Evolutionary conservation across 2,329 filamentous ascomycete species (phyloP), one percentile per base, ranked within the genome.

Genomic region (Neofusicoccum kwambonambiense): DNA sequence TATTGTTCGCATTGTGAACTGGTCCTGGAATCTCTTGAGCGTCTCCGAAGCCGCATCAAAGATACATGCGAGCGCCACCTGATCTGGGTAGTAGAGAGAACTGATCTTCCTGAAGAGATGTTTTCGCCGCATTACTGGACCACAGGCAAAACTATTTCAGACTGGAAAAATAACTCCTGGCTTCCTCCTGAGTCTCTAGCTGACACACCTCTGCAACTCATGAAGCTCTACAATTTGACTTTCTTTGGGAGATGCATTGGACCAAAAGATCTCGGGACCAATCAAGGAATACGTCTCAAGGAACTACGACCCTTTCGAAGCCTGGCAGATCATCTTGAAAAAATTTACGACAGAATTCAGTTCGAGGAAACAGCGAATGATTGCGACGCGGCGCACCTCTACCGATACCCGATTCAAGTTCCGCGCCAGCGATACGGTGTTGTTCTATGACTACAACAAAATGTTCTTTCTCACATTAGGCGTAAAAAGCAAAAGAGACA

Each of bases 371-470:
- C 52, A 42, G 13, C 31, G 52, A 34, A 68, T 67, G 64, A 31
- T 67, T 27, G 66, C 66, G 4, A 39, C 34, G 8, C 45, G 9
- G 6, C 58, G 66, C 8, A 49, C 35, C 13, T n/a, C 41, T n/a
- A 22, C 15, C 8, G 34, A 44, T 0, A 67, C 4, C 2, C 42
- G 65, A 13, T 68, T 67, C 35, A 3, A 62, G 1, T 50, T 68
- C 7, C 67, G 64, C 44, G 52, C 60, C 2, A 39, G n/a, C 11
- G 65, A 68, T 35, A 63, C 60, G 1, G 7, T 31, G 5, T 39
- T 68, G 3, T 57, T 68, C 47, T 62, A 65, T 12, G 49, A 1
- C 51, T 47, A 8, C 0, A 37, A 1, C 3, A 19, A 13, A 19
- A 27, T 22, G 0, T 37, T 49, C 7, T 61, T 61, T 2, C 2